Evolutionary conservation across 164 flowering plant species (phyloP).

Genomic region (Umbilicus rupestris): DNA sequence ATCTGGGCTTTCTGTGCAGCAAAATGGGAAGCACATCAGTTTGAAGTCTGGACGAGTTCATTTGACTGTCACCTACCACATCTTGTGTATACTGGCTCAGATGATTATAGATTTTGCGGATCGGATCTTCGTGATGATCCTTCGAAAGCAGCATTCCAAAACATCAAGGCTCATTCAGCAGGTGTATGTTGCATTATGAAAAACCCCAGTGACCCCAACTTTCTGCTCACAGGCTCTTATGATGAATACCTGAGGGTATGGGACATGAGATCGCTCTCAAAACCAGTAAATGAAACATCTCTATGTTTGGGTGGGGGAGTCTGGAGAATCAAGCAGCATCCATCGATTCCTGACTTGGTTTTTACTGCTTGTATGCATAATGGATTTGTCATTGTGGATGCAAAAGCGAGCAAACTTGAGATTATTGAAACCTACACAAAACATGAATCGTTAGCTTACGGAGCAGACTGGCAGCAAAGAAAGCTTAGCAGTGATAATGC

Average conservation of each 20-base stretch:
- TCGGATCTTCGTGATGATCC: slow-evolving; percentile 76
- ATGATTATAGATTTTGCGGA: slow-evolving; percentile 77
- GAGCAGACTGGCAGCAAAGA: slow-evolving; percentile 78
- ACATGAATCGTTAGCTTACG: slow-evolving; percentile 84
- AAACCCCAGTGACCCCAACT: slow-evolving; percentile 40
- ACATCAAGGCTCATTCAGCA: slow-evolving; percentile 59
- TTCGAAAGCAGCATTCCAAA: slow-evolving; percentile 45
- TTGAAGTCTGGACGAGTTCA: slow-evolving; percentile 75
- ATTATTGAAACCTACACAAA: slow-evolving; percentile 53
- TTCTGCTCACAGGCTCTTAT: slow-evolving; percentile 78
- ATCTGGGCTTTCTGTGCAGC: slow-evolving; percentile 27
- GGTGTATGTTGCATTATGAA: slow-evolving; percentile 82
- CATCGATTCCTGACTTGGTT: slow-evolving; percentile 39
- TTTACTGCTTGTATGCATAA: slow-evolving; percentile 98
- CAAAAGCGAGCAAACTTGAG: slow-evolving; percentile 26
- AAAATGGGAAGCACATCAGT: slow-evolving; percentile 89
- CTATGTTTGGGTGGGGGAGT: slow-evolving; percentile 82
- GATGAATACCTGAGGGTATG: slow-evolving; percentile 75
- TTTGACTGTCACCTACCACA: slow-evolving; percentile 74
- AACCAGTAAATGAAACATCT: slow-evolving; percentile 54
- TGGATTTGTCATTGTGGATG: slow-evolving; percentile 60
- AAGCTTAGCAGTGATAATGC: slow-evolving; percentile 11
- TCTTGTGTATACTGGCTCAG: slow-evolving; percentile 75
- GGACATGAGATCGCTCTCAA: slow-evolving; percentile 68
- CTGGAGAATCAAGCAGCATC: slow-evolving; percentile 92